Evolutionary conservation across 1,284 basidiomycete genomes (phyloP).

Genomic region (Marasmius oreades): DNA sequence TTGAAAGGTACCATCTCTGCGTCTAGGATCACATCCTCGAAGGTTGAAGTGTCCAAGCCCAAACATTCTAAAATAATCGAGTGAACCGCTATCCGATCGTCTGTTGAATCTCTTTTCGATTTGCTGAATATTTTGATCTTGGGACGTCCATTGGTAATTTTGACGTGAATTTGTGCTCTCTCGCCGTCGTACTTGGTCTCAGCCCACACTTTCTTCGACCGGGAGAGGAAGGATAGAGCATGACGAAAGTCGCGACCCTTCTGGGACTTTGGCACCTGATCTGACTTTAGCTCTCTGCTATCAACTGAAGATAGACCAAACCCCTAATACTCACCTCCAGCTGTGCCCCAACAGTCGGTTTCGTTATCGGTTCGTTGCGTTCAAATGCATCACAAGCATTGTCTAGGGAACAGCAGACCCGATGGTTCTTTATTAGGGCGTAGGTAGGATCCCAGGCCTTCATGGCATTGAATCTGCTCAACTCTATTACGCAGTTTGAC

Average conservation of each 20-base stretch:
- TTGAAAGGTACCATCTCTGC: slow-evolving; percentile 87
- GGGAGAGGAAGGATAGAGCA: slow-evolving; percentile 47
- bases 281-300: background rate
- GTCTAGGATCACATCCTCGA: slow-evolving; percentile 66
- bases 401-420: slow-evolving; percentile 53
- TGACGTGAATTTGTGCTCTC: slow-evolving; percentile 82
- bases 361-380: slow-evolving; percentile 19
- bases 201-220: slow-evolving; percentile 58
- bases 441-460: slow-evolving; percentile 62
- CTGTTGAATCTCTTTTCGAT: slow-evolving; percentile 75
- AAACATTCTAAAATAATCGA: slow-evolving; percentile 62
- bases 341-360: slow-evolving; percentile 40
- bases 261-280: slow-evolving; percentile 77
- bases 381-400: slow-evolving; percentile 55
- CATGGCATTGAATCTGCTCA: slow-evolving; percentile 67
- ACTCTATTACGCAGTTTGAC: slow-evolving; percentile 46
- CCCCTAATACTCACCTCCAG: slow-evolving; percentile 46
- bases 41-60: slow-evolving; percentile 31
- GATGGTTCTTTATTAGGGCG: slow-evolving; percentile 53
- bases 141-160: slow-evolving; percentile 37
- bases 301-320: background rate
- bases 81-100: slow-evolving; percentile 68
- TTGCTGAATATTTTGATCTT: slow-evolving; percentile 81
- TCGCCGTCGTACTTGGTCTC: slow-evolving; percentile 93
- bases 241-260: slow-evolving; percentile 63